Evolutionary conservation across 2,329 filamentous ascomycete genomes (phyloP).

Genomic region (Cladosporium phlei): DNA sequence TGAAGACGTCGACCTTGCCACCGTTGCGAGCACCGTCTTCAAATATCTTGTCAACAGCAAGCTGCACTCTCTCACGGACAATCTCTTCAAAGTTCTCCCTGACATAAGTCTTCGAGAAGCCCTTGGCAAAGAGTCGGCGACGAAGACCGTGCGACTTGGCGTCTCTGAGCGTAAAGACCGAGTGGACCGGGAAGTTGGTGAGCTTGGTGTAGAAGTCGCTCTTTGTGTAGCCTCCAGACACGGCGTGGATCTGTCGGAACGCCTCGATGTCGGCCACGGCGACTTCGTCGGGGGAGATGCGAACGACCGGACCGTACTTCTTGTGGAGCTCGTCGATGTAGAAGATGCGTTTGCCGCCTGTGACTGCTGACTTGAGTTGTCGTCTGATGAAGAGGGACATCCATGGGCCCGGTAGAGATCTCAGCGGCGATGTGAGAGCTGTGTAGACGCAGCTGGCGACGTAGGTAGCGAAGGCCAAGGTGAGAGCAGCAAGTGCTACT

Average conservation of each 20-base stretch:
- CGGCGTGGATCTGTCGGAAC: constrained; percentile 30
- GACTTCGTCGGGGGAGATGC: constrained; percentile 46
- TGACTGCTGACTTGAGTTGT: constrained; percentile 27
- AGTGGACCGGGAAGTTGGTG: constrained; percentile 12
- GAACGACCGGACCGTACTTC: constrained; percentile 45
- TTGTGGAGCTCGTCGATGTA: constrained; percentile 36
- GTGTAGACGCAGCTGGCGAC: constrained; percentile 5
- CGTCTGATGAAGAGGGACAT: constrained; percentile 25
- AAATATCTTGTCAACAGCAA: constrained; percentile 33
- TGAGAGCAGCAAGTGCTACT: background rate
- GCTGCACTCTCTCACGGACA: constrained; percentile 31
- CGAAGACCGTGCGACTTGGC: constrained; percentile 32
- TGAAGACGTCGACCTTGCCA: constrained; percentile 37
- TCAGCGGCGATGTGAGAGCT: constrained; percentile 22
- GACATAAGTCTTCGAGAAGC: constrained; percentile 35
- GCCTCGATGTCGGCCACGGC: constrained; percentile 37
- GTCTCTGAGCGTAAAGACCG: constrained; percentile 37
- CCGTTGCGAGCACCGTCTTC: constrained; percentile 23
- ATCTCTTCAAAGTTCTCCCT: constrained; percentile 34
- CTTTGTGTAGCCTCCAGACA: constrained; percentile 4
- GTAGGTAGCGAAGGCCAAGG: constrained; percentile 2
- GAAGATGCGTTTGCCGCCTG: constrained; percentile 26
- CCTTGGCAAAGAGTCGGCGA: constrained; percentile 34
- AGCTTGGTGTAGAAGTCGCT: constrained; percentile 35
- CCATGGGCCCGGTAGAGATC: constrained; percentile 30